Evolutionary conservation across 768 basidiomycete genomes (phyloP).

Genomic region (Amanita subjunquillea): DNA sequence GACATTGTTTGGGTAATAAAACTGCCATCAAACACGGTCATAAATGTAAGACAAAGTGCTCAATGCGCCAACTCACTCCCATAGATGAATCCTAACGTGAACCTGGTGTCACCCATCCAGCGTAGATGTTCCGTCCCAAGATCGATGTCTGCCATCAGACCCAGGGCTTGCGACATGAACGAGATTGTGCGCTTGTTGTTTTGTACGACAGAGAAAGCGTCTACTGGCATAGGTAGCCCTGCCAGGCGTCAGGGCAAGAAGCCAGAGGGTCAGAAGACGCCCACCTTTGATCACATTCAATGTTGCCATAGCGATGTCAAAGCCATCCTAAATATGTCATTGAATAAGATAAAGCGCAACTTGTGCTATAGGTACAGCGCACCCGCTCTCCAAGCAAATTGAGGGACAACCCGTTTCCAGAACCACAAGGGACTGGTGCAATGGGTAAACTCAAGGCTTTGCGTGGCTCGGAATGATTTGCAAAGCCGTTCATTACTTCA

Average conservation of each 20-base stretch:
- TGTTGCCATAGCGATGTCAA: conserved; percentile 61
- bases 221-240: conserved; percentile 69
- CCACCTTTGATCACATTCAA: conserved; percentile 76
- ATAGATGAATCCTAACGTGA: conserved; percentile 60
- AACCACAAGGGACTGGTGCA: conserved; percentile 73
- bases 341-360: background rate
- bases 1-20: conserved; percentile 49
- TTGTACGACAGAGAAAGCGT: conserved; percentile 72
- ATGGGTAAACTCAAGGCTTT: conserved; percentile 61
- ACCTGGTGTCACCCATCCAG: conserved; percentile 81
- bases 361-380: conserved; percentile 23
- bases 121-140: conserved; percentile 75
- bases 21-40: conserved; percentile 26
- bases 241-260: background rate
- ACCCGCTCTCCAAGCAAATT: conserved; percentile 53
- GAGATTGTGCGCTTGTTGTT: conserved; percentile 52
- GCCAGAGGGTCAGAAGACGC: background rate
- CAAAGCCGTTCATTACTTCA: conserved; percentile 79
- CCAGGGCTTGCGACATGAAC: conserved; percentile 77
- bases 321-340: conserved; percentile 38
- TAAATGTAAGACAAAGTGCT: background rate
- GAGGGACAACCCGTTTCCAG: conserved; percentile 67
- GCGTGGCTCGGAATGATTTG: conserved; percentile 46
- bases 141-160: conserved; percentile 81
- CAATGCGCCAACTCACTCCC: conserved; percentile 37